Evolutionary conservation across 2,329 filamentous ascomycete genomes (phyloP).

Genomic region (Colletotrichum noveboracense): DNA sequence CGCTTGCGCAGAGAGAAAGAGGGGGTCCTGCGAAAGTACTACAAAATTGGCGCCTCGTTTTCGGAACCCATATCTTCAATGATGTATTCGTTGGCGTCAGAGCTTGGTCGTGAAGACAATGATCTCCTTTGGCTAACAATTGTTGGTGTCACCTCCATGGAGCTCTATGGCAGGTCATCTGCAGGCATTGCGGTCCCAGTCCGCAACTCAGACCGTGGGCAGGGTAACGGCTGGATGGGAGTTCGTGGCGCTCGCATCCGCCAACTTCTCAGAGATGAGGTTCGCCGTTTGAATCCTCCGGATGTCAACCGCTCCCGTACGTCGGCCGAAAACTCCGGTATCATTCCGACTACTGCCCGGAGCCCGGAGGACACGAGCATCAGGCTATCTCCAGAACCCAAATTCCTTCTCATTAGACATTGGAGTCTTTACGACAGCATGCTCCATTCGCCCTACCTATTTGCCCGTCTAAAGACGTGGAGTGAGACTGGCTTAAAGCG

Average conservation of each 20-base stretch:
- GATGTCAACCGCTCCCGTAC: constrained; percentile 66
- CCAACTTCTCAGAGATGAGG: constrained; percentile 88
- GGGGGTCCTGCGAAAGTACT: constrained; percentile 78
- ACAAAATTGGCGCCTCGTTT: constrained; percentile 85
- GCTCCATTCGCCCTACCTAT: constrained; percentile 95
- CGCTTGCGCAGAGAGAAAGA: constrained; percentile 81
- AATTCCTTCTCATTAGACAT: constrained; percentile 89
- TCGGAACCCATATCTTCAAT: constrained; percentile 95
- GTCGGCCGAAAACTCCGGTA: constrained; percentile 72
- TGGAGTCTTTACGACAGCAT: constrained; percentile 99
- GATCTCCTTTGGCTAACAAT: constrained; percentile 95
- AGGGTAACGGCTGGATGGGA: constrained; percentile 77
- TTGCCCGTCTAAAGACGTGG: constrained; percentile 92
- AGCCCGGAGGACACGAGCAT: constrained; percentile 93
- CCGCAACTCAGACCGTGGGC: constrained; percentile 59
- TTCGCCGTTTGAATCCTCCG: constrained; percentile 88
- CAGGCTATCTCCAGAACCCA: constrained; percentile 89
- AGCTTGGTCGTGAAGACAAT: constrained; percentile 95
- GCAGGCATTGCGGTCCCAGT: constrained; percentile 74
- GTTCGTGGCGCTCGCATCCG: constrained; percentile 83
- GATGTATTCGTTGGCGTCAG: constrained; percentile 92
- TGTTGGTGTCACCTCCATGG: constrained; percentile 92
- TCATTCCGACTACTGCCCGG: constrained; percentile 86
- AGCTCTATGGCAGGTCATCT: constrained; percentile 86
- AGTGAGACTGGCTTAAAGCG: constrained; percentile 87